Conservation (phyloP, 1,284 basidiomycete species). For the Ustilago lituana region DNA sequence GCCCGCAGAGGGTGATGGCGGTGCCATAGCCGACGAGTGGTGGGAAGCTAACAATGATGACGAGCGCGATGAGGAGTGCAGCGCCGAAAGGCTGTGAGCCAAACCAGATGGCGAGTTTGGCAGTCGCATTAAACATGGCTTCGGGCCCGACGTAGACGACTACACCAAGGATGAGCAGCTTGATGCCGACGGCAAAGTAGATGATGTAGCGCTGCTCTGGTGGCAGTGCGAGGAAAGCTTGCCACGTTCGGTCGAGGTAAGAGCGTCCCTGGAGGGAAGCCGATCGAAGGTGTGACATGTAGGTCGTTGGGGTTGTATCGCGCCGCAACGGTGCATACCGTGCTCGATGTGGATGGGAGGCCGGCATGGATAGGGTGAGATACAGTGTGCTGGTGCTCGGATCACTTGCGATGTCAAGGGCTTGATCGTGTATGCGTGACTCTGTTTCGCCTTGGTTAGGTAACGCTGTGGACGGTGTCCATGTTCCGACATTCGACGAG, state of each 20-base stretch:
- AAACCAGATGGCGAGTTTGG: conserved; percentile 47
- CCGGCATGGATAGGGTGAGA: conserved; percentile 9
- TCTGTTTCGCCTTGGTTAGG: no score
- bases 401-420: not conserved
- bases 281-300: conserved; percentile 6
- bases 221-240: conserved; percentile 22
- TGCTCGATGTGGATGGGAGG: conserved; percentile 15
- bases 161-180: conserved; percentile 16
- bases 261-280: conserved; percentile 10
- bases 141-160: conserved; percentile 39
- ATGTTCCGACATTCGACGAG: no score
- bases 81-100: conserved; percentile 33
- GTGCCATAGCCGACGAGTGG: conserved; percentile 62
- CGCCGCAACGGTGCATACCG: conserved; percentile 19
- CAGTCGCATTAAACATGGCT: conserved; percentile 43
- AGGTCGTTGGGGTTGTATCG: not conserved
- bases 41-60: conserved; percentile 55
- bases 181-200: conserved; percentile 24
- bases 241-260: conserved; percentile 17
- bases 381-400: no score
- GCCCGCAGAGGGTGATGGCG: conserved; percentile 55
- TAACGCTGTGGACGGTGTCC: no score
- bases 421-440: not conserved
- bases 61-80: conserved; percentile 26
- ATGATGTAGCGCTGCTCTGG: conserved; percentile 31